A percentile compares a stretch with the other conserved stretches of the same genome.
Evolutionary conservation across 1,139 yeast genomes (phyloP).

Genomic region (Yamadazyma atmosphaerica): DNA sequence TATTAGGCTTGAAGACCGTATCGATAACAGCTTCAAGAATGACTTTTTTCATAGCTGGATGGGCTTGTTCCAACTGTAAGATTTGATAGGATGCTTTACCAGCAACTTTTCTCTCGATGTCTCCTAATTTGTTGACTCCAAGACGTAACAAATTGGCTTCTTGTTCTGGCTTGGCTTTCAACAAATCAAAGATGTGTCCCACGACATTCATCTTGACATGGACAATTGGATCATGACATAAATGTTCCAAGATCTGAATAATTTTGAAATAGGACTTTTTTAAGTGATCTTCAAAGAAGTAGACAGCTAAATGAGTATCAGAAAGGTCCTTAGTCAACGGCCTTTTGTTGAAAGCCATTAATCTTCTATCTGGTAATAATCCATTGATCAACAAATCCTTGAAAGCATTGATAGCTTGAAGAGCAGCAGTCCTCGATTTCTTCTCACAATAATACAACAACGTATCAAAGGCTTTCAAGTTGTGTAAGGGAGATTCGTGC

Average conservation of each 20-base stretch:
- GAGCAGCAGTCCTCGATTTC: conserved; percentile 90
- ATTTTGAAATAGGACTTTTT: conserved; percentile 73
- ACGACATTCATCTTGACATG: conserved; percentile 83
- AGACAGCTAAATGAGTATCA: conserved; percentile 60
- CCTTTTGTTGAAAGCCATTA: conserved; percentile 79
- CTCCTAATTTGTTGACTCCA: conserved; percentile 94
- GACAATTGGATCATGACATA: conserved; percentile 89
- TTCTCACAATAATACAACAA: conserved; percentile 78
- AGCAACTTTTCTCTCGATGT: conserved; percentile 84
- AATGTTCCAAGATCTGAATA: conserved; percentile 66
- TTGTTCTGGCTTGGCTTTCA: conserved; percentile 91
- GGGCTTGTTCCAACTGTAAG: conserved; percentile 81
- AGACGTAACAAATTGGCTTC: conserved; percentile 86
- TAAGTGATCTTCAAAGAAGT: conserved; percentile 87
- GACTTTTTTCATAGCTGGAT: conserved; percentile 92
- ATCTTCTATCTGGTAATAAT: conserved; percentile 81
- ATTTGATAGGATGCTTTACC: conserved; percentile 85
- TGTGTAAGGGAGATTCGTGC: conserved; percentile 94
- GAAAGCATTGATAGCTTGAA: conserved; percentile 86
- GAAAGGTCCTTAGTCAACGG: conserved; percentile 52
- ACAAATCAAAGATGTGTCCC: conserved; percentile 73
- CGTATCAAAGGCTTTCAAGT: conserved; percentile 79
- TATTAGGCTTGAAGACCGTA: conserved; percentile 69
- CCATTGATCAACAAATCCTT: conserved; percentile 84
- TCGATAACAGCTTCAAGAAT: conserved; percentile 80